Evolutionary conservation across 2,329 filamentous ascomycete species (phyloP).

Genomic region (Aspergillus ochraceoroseus): DNA sequence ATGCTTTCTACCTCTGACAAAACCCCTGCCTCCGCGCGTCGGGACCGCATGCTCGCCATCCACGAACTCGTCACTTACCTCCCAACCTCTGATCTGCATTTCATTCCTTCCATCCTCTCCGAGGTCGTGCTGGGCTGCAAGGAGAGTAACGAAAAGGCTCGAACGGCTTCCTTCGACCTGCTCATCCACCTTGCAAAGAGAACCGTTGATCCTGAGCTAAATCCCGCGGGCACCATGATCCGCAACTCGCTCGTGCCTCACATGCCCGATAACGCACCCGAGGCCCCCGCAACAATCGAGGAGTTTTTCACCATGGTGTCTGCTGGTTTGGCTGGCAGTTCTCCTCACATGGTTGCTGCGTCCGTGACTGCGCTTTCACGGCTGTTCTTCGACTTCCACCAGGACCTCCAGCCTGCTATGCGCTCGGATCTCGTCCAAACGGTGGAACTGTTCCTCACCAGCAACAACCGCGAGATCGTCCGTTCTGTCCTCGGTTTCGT

Average conservation of each 20-base stretch:
- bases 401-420: slow-evolving; percentile 61
- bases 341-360: slow-evolving; percentile 95
- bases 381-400: slow-evolving; percentile 87
- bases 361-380: slow-evolving; percentile 92
- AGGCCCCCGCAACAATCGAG: slow-evolving; percentile 75
- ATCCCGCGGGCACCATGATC: slow-evolving; percentile 62
- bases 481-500: slow-evolving; percentile 92
- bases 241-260: slow-evolving; percentile 80
- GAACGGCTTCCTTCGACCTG: slow-evolving; percentile 83
- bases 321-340: slow-evolving; percentile 84
- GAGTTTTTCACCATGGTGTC: slow-evolving; percentile 99
- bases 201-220: slow-evolving; percentile 61
- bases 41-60: slow-evolving; percentile 81
- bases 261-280: slow-evolving; percentile 75
- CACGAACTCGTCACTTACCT: slow-evolving; percentile 73
- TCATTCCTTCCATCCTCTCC: slow-evolving; percentile 84
- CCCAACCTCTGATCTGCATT: slow-evolving; percentile 74
- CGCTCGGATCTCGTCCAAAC: slow-evolving; percentile 84
- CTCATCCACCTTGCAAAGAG: slow-evolving; percentile 82
- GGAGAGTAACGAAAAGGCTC: slow-evolving; percentile 92
- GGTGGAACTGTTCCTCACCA: slow-evolving; percentile 92
- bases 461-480: slow-evolving; percentile 95
- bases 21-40: slow-evolving; percentile 76
- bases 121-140: slow-evolving; percentile 97
- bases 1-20: slow-evolving; percentile 75